phyloP scores from a whole-genome alignment of 139 green algal genomes.

The Zygnema circumcarinatum region DNA sequence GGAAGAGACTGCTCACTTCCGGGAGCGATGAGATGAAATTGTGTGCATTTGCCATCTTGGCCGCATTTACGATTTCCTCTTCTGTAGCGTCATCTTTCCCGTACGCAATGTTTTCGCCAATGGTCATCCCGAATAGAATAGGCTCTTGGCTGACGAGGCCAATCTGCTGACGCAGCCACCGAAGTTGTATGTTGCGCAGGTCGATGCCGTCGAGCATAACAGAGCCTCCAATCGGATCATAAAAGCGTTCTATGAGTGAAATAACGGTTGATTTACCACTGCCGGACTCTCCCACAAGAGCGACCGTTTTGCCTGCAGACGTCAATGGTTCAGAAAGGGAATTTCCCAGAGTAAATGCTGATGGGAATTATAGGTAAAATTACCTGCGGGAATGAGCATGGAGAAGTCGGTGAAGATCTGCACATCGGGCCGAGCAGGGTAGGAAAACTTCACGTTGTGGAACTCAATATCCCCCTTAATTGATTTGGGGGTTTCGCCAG shows the following conservation, averaged over 20 bases:
- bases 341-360: constrained; percentile 3
- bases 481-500: constrained; percentile 5
- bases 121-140: constrained; percentile 70
- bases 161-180: constrained; percentile 79
- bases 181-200: constrained; percentile 77
- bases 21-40: constrained; percentile 73
- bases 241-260: constrained; percentile 88
- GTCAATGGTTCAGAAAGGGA: constrained; percentile 36
- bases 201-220: constrained; percentile 84
- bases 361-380: constrained; percentile 1
- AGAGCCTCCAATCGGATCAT: constrained; percentile 65
- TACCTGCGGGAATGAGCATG: background rate
- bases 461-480: constrained; percentile 52
- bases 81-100: constrained; percentile 56
- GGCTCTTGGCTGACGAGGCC: constrained; percentile 91
- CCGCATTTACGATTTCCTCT: constrained; percentile 64
- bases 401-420: constrained; percentile 50
- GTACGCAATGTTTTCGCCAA: constrained; percentile 64
- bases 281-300: constrained; percentile 91
- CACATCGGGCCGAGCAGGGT: constrained; percentile 54
- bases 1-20: background rate
- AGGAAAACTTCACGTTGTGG: constrained; percentile 42
- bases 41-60: constrained; percentile 72
- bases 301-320: constrained; percentile 67
- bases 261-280: constrained; percentile 94